Evolutionary conservation across 2,329 filamentous ascomycete genomes (phyloP), one percentile per base, ranked within the genome.

Genomic region (Cadophora luteo-olivacea): DNA sequence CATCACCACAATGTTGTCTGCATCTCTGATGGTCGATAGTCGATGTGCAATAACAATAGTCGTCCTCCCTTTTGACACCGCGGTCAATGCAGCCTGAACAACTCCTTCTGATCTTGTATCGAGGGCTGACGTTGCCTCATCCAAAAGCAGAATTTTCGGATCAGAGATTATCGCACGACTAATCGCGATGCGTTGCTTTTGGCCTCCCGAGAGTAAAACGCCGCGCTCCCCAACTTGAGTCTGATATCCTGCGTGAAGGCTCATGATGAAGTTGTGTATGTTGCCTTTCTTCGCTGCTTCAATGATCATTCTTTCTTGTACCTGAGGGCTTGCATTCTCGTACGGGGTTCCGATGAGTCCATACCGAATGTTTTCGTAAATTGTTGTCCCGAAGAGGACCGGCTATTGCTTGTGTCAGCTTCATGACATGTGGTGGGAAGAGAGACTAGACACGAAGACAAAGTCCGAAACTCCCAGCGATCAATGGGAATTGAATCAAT

Each of bases 1-100:
- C 63, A 97, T 79, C 0, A 97, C 93, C 5, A 94, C 83, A 65
- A 97, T 96, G 48, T 89, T 87, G 75, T 97, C 90, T 2, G 93
- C 92, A 70, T 91, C 87, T 77, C 89, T 90, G 74, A 93, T 91
- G 0, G 91, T 93, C 0, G 89, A 91, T 1, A 93, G 81, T 6
- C 91, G 84, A 78, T 93, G 69, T 29, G 87, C 87, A 66, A 90
- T 87, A 19, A 86, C 82, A 65, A 91, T 86, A 0, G 87, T 90
- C 0, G 88, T 91, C 16, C 87, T 81, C 49, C 83, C 82, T 58
- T 81, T 78, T 0, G 86, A 86, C 0, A 88, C 81, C 7, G 80
- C 79, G 67, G 84, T 82, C 16, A 88, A 79, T 0, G 85, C 85
- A 52, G 80, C 77, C 73, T 87, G 86, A 2, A 88, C 85, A 45